Evolutionary conservation across 768 basidiomycete genomes (phyloP).

Genomic region (Collybia sordida): DNA sequence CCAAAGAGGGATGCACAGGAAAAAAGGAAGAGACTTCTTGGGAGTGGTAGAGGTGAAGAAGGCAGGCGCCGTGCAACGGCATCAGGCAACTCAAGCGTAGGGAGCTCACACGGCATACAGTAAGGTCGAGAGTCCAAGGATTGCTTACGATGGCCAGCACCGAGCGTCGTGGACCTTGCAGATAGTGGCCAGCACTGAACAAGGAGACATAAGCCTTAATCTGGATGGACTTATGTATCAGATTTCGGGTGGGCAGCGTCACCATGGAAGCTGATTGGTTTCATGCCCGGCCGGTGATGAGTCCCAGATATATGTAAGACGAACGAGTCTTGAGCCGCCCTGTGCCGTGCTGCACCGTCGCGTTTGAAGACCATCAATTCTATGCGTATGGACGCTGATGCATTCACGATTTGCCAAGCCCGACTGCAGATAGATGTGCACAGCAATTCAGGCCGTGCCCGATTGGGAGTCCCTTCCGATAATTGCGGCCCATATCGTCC

Average conservation of each 20-base stretch:
- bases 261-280: not conserved
- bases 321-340: not conserved
- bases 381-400: not conserved
- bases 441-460: too few relatives aligned
- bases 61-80: not conserved
- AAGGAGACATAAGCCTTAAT: constrained; percentile 6
- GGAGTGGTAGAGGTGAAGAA: constrained; percentile 17
- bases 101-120: constrained; percentile 2
- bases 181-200: constrained; percentile 27
- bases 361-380: not conserved
- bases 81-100: constrained; percentile 1
- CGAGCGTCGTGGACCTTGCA: constrained; percentile 12
- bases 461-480: too few relatives aligned
- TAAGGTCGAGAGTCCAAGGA: not conserved
- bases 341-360: not conserved
- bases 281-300: too few relatives aligned
- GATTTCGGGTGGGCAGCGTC: not conserved
- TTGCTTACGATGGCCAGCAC: constrained; percentile 28
- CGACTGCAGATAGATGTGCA: too few relatives aligned
- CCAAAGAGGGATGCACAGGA: constrained; percentile 23
- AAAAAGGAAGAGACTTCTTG: constrained; percentile 25
- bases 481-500: too few relatives aligned
- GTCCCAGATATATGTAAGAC: too few relatives aligned
- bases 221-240: not conserved
- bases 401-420: not conserved